These are phyloP conservation scores for Lanmaoa pseudosensibilis DNA, from an alignment of 768 basidiomycete genomes.

Conservation along the genomic window DNA sequence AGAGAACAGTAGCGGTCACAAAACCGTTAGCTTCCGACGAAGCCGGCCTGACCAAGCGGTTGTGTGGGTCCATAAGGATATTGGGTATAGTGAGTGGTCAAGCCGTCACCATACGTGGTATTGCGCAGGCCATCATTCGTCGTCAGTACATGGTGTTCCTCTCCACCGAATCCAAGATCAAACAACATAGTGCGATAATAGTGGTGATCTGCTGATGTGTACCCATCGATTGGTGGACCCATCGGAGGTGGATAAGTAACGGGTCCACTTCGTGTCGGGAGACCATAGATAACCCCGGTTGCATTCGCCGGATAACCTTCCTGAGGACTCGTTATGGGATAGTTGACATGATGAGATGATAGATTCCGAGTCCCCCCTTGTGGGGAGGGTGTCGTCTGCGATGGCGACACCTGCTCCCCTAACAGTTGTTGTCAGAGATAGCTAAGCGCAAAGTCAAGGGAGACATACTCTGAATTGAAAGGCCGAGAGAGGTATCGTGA, in stretches of 20 bases:
- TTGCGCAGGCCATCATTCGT: slow-evolving; percentile 28
- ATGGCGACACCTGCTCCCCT: slow-evolving; percentile 24
- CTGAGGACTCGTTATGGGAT: slow-evolving; percentile 15
- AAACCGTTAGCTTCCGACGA: slow-evolving; percentile 20
- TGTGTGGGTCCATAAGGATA: slow-evolving; percentile 33
- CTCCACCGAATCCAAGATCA: slow-evolving; percentile 65
- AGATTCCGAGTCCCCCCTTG: slow-evolving; percentile 15
- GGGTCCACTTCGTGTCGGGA: slow-evolving; percentile 14
- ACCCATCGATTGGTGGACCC: slow-evolving; percentile 27
- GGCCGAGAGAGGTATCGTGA: slow-evolving; percentile 51
- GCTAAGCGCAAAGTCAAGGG: not conserved
- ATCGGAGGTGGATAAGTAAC: slow-evolving; percentile 32
- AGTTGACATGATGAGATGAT: slow-evolving; percentile 15
- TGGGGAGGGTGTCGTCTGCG: slow-evolving; percentile 28
- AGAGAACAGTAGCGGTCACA: not conserved
- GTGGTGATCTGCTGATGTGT: slow-evolving; percentile 54
- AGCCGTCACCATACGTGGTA: slow-evolving; percentile 33
- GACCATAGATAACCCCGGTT: slow-evolving; percentile 13
- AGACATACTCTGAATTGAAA: slow-evolving; percentile 52
- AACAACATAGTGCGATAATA: slow-evolving; percentile 78
- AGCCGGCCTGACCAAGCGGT: slow-evolving; percentile 23
- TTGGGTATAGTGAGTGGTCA: slow-evolving; percentile 36
- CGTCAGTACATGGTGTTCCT: slow-evolving; percentile 27
- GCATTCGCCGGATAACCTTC: slow-evolving; percentile 21
- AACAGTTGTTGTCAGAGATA: slow-evolving; percentile 9